Conservation (phyloP, 495 filamentous ascomycete genomes). For the Xylaria bambusicola region DNA sequence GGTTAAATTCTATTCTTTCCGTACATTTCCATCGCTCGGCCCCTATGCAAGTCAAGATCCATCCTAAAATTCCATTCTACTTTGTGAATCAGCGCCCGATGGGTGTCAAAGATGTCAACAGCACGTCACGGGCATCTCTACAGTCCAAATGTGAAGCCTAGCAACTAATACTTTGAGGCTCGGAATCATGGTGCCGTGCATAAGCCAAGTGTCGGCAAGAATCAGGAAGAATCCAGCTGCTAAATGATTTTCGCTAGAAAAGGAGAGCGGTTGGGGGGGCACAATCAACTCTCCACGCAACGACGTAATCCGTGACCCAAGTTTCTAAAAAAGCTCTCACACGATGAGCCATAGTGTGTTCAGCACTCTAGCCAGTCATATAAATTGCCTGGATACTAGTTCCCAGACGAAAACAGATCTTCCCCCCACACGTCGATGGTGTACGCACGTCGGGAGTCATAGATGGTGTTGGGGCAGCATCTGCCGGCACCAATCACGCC, state of each 20-base stretch:
- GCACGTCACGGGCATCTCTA: not conserved
- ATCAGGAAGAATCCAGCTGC: constrained; percentile 2
- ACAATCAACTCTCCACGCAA: too few species aligned
- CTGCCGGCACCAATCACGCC: constrained; percentile 12
- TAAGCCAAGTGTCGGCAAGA: constrained; percentile 2
- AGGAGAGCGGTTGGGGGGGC: not conserved
- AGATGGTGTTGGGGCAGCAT: not conserved
- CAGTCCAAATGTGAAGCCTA: not conserved
- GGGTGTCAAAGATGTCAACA: too few species aligned
- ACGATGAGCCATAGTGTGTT: not conserved
- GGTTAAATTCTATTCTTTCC: too few species aligned
- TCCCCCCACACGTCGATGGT: constrained; percentile 3
- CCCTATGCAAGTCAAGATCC: too few species aligned
- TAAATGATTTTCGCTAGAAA: not conserved
- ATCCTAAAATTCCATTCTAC: too few species aligned
- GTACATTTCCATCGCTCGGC: too few species aligned
- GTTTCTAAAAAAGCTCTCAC: not conserved
- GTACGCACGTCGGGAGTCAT: not conserved
- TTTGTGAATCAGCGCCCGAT: too few species aligned
- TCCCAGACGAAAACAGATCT: not conserved
- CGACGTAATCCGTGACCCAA: not conserved
- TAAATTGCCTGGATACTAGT: not conserved
- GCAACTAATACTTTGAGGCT: not conserved
- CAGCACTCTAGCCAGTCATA: constrained; percentile 20
- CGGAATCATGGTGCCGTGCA: constrained; percentile 6